phyloP scores from a whole-genome alignment of 2,329 filamentous ascomycete genomes.

The Fusarium sp. region DNA sequence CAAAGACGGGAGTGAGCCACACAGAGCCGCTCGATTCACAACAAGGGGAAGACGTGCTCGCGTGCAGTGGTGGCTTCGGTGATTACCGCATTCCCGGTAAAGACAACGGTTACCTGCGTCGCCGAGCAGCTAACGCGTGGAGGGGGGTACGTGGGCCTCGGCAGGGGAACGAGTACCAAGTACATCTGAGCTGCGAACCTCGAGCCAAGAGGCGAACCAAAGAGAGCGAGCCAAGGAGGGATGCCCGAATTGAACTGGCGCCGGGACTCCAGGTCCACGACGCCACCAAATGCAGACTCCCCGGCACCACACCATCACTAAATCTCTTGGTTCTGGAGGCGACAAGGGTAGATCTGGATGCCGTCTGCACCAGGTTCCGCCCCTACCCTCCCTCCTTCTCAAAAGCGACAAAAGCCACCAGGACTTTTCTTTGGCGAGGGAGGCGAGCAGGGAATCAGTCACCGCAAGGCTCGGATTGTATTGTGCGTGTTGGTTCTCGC shows the following conservation, averaged over 20 bases:
- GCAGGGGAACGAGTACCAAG: constrained; percentile 22
- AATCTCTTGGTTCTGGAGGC: constrained; percentile 20
- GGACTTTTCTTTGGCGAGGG: constrained; percentile 6
- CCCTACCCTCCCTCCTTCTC: background rate
- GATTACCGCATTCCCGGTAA: constrained; percentile 36
- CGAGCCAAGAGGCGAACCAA: background rate
- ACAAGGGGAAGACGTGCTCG: constrained; percentile 26
- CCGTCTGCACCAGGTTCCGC: constrained; percentile 21
- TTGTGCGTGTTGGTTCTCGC: background rate
- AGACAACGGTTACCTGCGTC: constrained; percentile 17
- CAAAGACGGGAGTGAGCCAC: constrained; percentile 21
- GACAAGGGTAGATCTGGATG: constrained; percentile 32
- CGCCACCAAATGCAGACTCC: constrained; percentile 33
- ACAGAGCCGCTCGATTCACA: constrained; percentile 19
- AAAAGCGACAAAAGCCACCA: background rate
- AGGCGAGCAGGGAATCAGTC: constrained; percentile 22
- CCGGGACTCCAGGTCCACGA: constrained; percentile 16
- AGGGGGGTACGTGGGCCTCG: constrained; percentile 22
- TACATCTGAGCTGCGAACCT: constrained; percentile 10
- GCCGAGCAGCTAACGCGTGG: constrained; percentile 6
- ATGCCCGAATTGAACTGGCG: constrained; percentile 5
- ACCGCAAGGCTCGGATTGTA: background rate
- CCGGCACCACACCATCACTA: constrained; percentile 28
- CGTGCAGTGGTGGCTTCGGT: constrained; percentile 29
- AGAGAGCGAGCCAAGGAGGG: background rate